Evolutionary conservation across 1,139 yeast genomes (phyloP).

Genomic region (Kazachstania sp.): DNA sequence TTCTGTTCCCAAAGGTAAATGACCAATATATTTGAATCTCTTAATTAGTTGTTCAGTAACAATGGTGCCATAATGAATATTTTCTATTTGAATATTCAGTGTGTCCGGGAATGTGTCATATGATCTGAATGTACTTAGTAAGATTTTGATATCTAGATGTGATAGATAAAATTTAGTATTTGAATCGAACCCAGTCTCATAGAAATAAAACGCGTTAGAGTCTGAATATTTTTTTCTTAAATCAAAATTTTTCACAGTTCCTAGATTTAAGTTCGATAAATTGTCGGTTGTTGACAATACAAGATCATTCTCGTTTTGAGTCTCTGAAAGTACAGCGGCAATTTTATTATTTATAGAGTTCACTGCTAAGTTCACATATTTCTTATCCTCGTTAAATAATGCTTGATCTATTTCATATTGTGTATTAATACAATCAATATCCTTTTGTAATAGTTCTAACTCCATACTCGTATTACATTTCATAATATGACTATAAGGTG

Average conservation of each 20-base stretch:
- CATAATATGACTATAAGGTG: constrained; percentile 50
- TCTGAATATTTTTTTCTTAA: constrained; percentile 28
- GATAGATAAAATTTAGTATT: constrained; percentile 57
- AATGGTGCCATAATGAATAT: constrained; percentile 53
- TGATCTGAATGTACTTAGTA: constrained; percentile 52
- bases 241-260: constrained; percentile 10
- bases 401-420: constrained; percentile 50
- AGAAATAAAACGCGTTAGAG: constrained; percentile 44
- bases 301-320: constrained; percentile 1
- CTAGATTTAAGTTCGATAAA: constrained; percentile 1
- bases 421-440: constrained; percentile 40
- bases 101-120: constrained; percentile 62
- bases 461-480: constrained; percentile 53
- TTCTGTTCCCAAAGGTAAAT: constrained; percentile 78
- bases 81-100: constrained; percentile 56
- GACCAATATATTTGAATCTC: constrained; percentile 66
- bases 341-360: constrained; percentile 44
- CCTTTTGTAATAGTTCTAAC: constrained; percentile 41
- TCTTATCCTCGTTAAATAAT: constrained; percentile 52
- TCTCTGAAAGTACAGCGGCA: constrained; percentile 16
- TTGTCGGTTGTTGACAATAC: not conserved
- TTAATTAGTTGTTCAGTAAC: constrained; percentile 45
- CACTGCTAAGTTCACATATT: constrained; percentile 50
- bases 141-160: constrained; percentile 67
- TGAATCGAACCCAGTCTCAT: constrained; percentile 68